These are phyloP conservation scores for Plasmodium gaboni DNA, from an alignment of 169 alveolate species.

Conservation along the genomic window DNA sequence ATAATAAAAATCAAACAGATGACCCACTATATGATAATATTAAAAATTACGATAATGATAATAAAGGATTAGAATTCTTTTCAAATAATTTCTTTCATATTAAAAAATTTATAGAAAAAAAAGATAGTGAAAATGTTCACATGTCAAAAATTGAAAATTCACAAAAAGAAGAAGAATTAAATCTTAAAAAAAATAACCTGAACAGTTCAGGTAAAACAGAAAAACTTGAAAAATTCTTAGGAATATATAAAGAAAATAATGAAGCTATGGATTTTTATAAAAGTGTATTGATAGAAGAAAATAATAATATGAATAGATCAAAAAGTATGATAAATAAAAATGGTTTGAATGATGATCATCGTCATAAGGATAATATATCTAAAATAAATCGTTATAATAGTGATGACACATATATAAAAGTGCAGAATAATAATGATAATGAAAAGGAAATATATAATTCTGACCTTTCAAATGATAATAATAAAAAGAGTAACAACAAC, in stretches of 20 bases:
- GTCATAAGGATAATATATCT: neutral
- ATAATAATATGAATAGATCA: neutral
- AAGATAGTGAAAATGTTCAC: neutral
- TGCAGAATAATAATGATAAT: neutral
- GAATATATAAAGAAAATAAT: slow-evolving; percentile 16
- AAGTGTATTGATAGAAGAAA: slow-evolving; percentile 5
- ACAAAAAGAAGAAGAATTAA: slow-evolving; percentile 28
- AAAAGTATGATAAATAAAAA: neutral
- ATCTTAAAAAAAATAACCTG: neutral
- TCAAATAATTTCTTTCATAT: slow-evolving; percentile 47
- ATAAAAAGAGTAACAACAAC: neutral
- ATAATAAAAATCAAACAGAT: neutral
- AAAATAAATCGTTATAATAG: neutral
- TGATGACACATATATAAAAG: neutral
- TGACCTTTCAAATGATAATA: neutral
- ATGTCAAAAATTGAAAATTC: slow-evolving; percentile 24
- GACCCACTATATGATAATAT: neutral
- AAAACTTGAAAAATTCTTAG: slow-evolving; percentile 35
- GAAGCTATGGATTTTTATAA: slow-evolving; percentile 13
- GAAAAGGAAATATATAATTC: slow-evolving; percentile 2
- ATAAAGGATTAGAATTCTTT: slow-evolving; percentile 35
- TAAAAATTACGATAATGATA: slow-evolving; percentile 5
- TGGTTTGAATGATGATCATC: neutral
- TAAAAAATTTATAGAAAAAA: slow-evolving; percentile 35
- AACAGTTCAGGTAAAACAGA: neutral